These are phyloP conservation scores for Aspergillus uvarum DNA, from an alignment of 2,329 filamentous ascomycete genomes.

Conservation along the genomic window DNA sequence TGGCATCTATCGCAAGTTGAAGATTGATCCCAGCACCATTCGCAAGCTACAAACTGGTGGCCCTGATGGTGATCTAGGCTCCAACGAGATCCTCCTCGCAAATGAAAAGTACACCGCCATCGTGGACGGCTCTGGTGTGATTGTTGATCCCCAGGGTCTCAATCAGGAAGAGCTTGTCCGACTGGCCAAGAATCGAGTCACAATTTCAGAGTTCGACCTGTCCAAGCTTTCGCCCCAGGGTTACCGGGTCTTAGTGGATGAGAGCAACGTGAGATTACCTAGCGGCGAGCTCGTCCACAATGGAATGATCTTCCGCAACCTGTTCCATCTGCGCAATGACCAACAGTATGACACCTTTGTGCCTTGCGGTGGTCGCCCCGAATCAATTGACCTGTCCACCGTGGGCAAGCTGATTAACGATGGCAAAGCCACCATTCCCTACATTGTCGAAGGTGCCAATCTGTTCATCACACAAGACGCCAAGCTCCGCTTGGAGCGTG, in stretches of 20 bases:
- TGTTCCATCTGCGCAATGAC: constrained; percentile 82
- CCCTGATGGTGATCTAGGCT: constrained; percentile 92
- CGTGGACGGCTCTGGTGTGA: constrained; percentile 93
- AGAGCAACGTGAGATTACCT: constrained; percentile 83
- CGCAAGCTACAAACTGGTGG: constrained; percentile 97
- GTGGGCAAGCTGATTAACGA: constrained; percentile 86
- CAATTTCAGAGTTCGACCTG: constrained; percentile 84
- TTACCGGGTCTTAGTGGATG: constrained; percentile 89
- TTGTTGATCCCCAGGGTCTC: constrained; percentile 88
- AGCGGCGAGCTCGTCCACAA: constrained; percentile 84
- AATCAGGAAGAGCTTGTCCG: constrained; percentile 79
- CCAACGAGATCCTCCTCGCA: constrained; percentile 93
- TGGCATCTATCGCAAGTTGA: constrained; percentile 94
- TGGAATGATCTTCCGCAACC: constrained; percentile 94
- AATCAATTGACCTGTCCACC: constrained; percentile 90
- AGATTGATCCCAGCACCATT: constrained; percentile 80
- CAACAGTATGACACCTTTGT: constrained; percentile 85
- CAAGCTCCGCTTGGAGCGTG: constrained; percentile 89
- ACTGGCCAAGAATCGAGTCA: constrained; percentile 79
- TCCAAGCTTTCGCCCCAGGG: constrained; percentile 83
- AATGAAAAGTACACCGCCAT: constrained; percentile 95
- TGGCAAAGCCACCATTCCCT: constrained; percentile 83
- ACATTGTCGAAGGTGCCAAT: constrained; percentile 97
- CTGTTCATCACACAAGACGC: constrained; percentile 98
- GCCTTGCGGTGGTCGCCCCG: constrained; percentile 91